phyloP scores from a whole-genome alignment of 1,284 basidiomycete genomes.

The Melanopsichium pennsylvanicum region DNA sequence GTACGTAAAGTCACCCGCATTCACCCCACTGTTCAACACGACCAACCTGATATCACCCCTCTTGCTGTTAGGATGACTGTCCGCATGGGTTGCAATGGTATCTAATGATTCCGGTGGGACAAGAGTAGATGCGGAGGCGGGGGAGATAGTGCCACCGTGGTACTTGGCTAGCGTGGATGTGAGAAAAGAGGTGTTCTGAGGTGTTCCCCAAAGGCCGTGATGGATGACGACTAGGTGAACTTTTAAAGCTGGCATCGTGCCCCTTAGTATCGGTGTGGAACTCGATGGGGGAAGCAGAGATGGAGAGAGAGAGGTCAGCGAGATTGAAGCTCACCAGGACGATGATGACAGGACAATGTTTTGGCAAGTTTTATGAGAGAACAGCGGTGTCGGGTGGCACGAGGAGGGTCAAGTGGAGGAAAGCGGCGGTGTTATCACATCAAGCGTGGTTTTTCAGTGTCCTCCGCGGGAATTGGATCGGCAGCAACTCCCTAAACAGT shows the following conservation, averaged over 20 bases:
- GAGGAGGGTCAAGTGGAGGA: too few species aligned
- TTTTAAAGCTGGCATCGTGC: slow-evolving; percentile 18
- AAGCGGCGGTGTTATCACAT: too few species aligned
- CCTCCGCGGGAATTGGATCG: too few species aligned
- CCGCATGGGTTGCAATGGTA: slow-evolving; percentile 11
- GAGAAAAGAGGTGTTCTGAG: slow-evolving; percentile 70
- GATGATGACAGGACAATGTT: too few species aligned
- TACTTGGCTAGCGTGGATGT: slow-evolving; percentile 68
- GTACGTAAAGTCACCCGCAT: slow-evolving; percentile 73
- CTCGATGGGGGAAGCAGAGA: too few species aligned
- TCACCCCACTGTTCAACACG: slow-evolving; percentile 71
- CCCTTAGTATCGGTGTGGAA: too few species aligned
- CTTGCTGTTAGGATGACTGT: slow-evolving; percentile 26
- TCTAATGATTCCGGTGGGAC: slow-evolving; percentile 12
- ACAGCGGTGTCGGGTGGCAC: too few species aligned
- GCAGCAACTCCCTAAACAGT: too few species aligned
- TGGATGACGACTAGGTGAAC: slow-evolving; percentile 76
- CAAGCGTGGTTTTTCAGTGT: too few species aligned
- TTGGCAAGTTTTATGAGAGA: too few species aligned
- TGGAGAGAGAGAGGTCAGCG: too few species aligned
- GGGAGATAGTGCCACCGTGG: slow-evolving; percentile 25
- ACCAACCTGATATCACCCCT: slow-evolving; percentile 67
- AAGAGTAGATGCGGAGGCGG: slow-evolving; percentile 4
- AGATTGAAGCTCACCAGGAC: too few species aligned
- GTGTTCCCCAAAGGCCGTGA: slow-evolving; percentile 86